These are phyloP conservation scores for Tubosaeta sp. DNA, from an alignment of 768 basidiomycete genomes.

Conservation along the genomic window DNA sequence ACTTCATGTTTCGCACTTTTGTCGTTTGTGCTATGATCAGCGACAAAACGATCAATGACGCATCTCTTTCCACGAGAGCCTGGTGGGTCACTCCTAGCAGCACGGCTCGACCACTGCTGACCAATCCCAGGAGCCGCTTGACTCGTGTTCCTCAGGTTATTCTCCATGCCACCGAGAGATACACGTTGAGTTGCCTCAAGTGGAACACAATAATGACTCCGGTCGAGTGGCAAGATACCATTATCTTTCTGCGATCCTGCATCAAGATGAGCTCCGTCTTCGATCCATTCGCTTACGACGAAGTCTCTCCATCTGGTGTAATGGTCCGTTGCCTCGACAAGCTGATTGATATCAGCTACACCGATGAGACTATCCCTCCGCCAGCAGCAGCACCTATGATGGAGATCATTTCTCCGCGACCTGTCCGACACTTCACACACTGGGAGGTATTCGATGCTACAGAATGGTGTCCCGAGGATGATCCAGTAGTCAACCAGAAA, in stretches of 20 bases:
- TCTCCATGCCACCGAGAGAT: conserved; percentile 25
- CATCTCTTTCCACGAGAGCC: conserved; percentile 24
- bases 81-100: conserved; percentile 21
- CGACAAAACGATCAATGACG: conserved; percentile 33
- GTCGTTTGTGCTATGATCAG: conserved; percentile 33
- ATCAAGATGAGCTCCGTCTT: conserved; percentile 24
- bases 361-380: background rate
- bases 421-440: conserved; percentile 5
- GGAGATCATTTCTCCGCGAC: conserved; percentile 14
- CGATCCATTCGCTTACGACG: conserved; percentile 22
- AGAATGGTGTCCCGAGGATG: conserved; percentile 30
- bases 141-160: conserved; percentile 18
- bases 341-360: conserved; percentile 11
- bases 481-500: conserved; percentile 28
- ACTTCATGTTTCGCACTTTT: conserved; percentile 34
- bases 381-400: background rate
- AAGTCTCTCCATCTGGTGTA: conserved; percentile 8
- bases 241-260: conserved; percentile 20
- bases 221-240: conserved; percentile 20
- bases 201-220: conserved; percentile 23
- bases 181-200: conserved; percentile 13
- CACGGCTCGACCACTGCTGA: conserved; percentile 3
- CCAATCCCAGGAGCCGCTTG: conserved; percentile 16
- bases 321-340: conserved; percentile 21
- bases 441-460: conserved; percentile 9